A percentile compares a stretch with the other conserved stretches of the same genome.
Evolutionary conservation across 352 stramenopile species (phyloP).

Genomic region (Pythium dissotocum): DNA sequence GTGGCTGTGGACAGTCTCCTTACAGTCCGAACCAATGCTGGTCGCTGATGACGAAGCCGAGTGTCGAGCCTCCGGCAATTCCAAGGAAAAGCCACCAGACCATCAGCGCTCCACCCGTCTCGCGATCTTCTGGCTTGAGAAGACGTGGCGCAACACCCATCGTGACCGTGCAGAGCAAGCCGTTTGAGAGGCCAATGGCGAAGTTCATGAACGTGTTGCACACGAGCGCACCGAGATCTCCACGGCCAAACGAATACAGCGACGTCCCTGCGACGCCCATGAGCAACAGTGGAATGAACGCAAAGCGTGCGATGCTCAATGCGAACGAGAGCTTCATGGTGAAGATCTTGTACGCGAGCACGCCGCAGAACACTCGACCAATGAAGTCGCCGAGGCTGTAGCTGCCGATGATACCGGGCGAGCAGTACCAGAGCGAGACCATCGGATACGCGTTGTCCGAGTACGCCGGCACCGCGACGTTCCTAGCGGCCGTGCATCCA

Average conservation of each 20-base stretch:
- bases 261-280: slow-evolving; percentile 25
- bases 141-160: slow-evolving; percentile 35
- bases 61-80: slow-evolving; percentile 33
- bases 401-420: slow-evolving; percentile 35
- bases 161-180: slow-evolving; percentile 36
- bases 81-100: slow-evolving; percentile 36
- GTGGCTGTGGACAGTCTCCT: neutral
- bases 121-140: slow-evolving; percentile 31
- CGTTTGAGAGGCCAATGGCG: slow-evolving; percentile 33
- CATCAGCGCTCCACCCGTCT: slow-evolving; percentile 38
- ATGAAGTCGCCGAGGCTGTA: slow-evolving; percentile 44
- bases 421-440: slow-evolving; percentile 28
- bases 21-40: slow-evolving; percentile 31
- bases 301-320: slow-evolving; percentile 25
- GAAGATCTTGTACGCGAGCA: slow-evolving; percentile 33
- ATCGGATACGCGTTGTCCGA: slow-evolving; percentile 1
- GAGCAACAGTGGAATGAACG: slow-evolving; percentile 33
- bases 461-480: slow-evolving; percentile 33
- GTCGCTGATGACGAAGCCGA: slow-evolving; percentile 31
- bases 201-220: slow-evolving; percentile 27
- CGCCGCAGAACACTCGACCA: slow-evolving; percentile 33
- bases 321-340: slow-evolving; percentile 25
- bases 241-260: slow-evolving; percentile 26
- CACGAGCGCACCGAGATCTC: slow-evolving; percentile 15
- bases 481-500: slow-evolving; percentile 39